These are phyloP conservation scores for Dipteronia sinensis DNA, from an alignment of 345 rosid genomes.

Conservation along the genomic window DNA sequence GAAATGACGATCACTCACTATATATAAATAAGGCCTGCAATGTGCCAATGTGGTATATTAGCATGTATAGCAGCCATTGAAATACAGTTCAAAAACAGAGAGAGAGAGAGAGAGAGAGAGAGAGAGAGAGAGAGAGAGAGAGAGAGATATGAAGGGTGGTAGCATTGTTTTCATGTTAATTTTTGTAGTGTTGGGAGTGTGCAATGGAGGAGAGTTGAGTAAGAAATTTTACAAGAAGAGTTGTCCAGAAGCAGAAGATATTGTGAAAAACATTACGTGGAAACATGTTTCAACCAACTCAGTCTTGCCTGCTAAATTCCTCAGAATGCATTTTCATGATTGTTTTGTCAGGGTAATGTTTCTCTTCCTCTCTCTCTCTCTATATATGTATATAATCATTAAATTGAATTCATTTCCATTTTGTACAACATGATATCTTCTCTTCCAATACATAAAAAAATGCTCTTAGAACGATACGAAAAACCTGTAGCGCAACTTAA, in stretches of 20 bases:
- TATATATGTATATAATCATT: too few species aligned
- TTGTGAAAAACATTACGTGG: conserved; percentile 30
- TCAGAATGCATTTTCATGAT: conserved; percentile 58
- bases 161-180: neutral
- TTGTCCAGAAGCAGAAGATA: conserved; percentile 43
- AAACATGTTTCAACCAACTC: conserved; percentile 32
- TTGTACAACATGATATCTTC: neutral
- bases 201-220: conserved; percentile 30
- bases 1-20: neutral
- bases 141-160: too few species aligned
- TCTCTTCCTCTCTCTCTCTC: neutral
- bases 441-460: neutral
- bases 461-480: too few species aligned
- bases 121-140: neutral
- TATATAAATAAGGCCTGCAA: neutral
- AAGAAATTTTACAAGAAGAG: conserved; percentile 35
- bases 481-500: too few species aligned
- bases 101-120: too few species aligned
- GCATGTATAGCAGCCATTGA: neutral
- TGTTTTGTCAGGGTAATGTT: conserved; percentile 49
- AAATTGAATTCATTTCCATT: neutral
- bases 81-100: neutral
- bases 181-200: conserved; percentile 11
- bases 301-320: conserved; percentile 41
- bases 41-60: neutral